Conservation (phyloP, 2,329 filamentous ascomycete species). For the Zelopaecilomyces penicillatus region DNA sequence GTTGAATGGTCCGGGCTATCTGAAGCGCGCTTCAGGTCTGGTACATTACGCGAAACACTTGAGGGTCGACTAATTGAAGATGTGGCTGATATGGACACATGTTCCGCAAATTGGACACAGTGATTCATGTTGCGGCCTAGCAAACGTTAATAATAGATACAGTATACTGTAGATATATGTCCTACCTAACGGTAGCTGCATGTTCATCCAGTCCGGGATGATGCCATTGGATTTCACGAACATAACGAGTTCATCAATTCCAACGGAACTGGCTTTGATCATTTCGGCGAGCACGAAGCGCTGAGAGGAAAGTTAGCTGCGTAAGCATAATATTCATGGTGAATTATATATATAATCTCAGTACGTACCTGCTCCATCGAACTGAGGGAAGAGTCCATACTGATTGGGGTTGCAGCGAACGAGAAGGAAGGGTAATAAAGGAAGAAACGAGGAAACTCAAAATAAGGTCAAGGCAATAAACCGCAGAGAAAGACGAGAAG, state of each 20-base stretch:
- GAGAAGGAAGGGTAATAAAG: constrained; percentile 3
- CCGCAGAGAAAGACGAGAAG: background rate
- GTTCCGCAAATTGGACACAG: constrained; percentile 33
- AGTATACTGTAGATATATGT: background rate
- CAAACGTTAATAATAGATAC: background rate
- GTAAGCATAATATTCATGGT: too few relatives aligned
- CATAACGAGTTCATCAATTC: constrained; percentile 35
- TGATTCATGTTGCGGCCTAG: constrained; percentile 40
- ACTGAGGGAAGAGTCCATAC: constrained; percentile 7
- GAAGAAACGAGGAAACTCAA: background rate
- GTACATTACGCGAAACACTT: constrained; percentile 6
- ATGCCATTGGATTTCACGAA: constrained; percentile 37
- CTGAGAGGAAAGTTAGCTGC: constrained; percentile 21
- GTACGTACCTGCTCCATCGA: constrained; percentile 9
- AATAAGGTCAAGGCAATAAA: background rate
- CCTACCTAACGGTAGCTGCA: constrained; percentile 40
- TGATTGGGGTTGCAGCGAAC: background rate
- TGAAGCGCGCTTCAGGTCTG: too few relatives aligned
- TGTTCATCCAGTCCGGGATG: constrained; percentile 37
- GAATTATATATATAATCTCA: too few relatives aligned
- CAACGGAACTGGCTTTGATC: constrained; percentile 46
- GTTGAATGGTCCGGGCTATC: constrained; percentile 24
- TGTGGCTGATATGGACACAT: constrained; percentile 25
- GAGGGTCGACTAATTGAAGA: constrained; percentile 26
- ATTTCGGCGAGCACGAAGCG: constrained; percentile 50